These are phyloP conservation scores for Phytophthora crassamura DNA, from an alignment of 352 stramenopile genomes.

Conservation along the genomic window DNA sequence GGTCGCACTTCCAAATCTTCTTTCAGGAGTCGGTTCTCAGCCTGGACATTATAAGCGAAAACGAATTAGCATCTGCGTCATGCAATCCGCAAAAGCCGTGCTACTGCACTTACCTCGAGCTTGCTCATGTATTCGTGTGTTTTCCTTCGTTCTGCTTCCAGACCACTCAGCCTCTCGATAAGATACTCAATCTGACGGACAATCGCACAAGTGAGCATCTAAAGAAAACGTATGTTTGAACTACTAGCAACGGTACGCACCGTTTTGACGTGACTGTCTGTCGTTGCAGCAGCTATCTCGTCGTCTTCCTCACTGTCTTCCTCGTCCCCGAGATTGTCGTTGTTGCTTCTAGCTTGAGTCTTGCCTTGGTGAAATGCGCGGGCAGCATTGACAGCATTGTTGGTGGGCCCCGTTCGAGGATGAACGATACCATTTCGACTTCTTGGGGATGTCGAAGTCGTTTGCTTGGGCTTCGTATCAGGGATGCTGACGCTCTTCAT, in stretches of 20 bases:
- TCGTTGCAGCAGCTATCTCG: not conserved
- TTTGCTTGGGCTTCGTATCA: constrained; percentile 4
- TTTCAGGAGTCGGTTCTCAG: constrained; percentile 49
- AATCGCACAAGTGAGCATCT: not conserved
- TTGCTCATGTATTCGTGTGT: constrained; percentile 41
- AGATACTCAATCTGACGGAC: constrained; percentile 60
- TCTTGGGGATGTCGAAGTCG: constrained; percentile 24
- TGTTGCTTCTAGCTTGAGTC: not conserved
- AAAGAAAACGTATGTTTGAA: not conserved
- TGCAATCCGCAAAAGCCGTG: not conserved
- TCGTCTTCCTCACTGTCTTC: constrained; percentile 25
- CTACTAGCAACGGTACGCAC: constrained; percentile 19
- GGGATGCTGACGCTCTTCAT: not conserved
- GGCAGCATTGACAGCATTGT: not conserved
- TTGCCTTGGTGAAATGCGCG: not conserved
- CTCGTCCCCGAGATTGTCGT: constrained; percentile 9
- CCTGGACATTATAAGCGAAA: constrained; percentile 17
- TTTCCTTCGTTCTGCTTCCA: constrained; percentile 55
- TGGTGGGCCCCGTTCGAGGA: not conserved
- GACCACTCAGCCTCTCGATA: constrained; percentile 52
- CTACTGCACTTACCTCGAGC: constrained; percentile 46
- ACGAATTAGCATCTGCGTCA: not conserved
- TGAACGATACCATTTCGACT: constrained; percentile 10
- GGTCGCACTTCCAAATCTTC: constrained; percentile 31
- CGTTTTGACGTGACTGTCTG: constrained; percentile 49